Evolutionary conservation across 2,329 filamentous ascomycete species (phyloP), one percentile per base, ranked within the genome.

Genomic region (Neonectria faginata): DNA sequence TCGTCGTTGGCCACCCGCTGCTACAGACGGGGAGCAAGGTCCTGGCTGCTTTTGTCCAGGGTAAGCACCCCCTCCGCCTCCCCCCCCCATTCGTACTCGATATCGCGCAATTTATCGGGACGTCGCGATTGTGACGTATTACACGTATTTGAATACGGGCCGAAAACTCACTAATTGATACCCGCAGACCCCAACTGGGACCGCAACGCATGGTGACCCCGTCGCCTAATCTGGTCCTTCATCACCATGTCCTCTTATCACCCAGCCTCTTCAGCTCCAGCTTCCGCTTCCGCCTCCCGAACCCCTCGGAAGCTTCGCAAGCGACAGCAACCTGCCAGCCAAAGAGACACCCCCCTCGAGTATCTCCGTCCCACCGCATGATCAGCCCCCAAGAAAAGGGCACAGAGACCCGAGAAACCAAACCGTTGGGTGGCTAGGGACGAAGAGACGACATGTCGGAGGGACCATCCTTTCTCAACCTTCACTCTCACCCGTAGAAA

Each of bases 1-100:
- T 98, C 77, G 96, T 99, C 11, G 96, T 97, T 1, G 95, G 96
- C 0, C 96, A 99, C 80, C 96, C 96, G 73, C 84, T 99, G 74
- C 82, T 99, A 81, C 96, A 99, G 87, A 99, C 96, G 31, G 96
- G 96, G 57, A 97, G 94, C 80, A 97, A 98, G 82, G 96, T 99
- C 63, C 81, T 99, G 74, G 95, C 94, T 12, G 92, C 93, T 31
- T 99, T 98, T 84, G 94, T 99, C 76, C 96, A 99, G 83, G 96
- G 94, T 97, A 77, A 70, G 79, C 73, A 20, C 39, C 16, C 39
- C 39, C 16, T 42, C 27, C 53, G 12, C 9, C 39, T n/a, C 53
- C 14, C 9, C 39, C 39, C 20, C 14, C 25, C 14, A 16, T 10
- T 39, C 39, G 39, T 42, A 11, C n/a, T 45, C n/a, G 5, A n/a